A percentile compares a stretch with the other conserved stretches of the same genome.
These are phyloP conservation scores for Paraphoma sp. DNA, from an alignment of 2,329 filamentous ascomycete species.

Conservation along the genomic window DNA sequence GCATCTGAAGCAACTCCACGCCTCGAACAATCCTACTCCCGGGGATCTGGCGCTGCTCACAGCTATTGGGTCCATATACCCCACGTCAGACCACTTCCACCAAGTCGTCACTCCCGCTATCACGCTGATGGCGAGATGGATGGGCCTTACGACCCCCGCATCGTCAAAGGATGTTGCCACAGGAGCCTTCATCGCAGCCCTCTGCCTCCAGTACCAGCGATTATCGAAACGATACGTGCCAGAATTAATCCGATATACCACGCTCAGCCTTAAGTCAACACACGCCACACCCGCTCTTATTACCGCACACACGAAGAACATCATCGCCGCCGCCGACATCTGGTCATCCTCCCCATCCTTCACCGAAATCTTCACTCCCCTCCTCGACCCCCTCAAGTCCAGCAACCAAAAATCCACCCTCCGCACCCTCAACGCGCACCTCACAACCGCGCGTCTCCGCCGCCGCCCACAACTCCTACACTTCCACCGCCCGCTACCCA, in stretches of 20 bases:
- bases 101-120: constrained; percentile 90
- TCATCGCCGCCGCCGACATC: constrained; percentile 71
- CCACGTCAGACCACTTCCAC: constrained; percentile 97
- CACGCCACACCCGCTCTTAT: constrained; percentile 56
- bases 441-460: constrained; percentile 67
- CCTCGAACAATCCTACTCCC: constrained; percentile 60
- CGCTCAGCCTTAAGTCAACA: constrained; percentile 69
- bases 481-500: constrained; percentile 84
- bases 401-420: constrained; percentile 56
- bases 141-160: constrained; percentile 77
- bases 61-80: constrained; percentile 83
- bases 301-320: constrained; percentile 67
- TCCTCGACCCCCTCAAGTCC: constrained; percentile 45
- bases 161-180: constrained; percentile 70
- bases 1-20: constrained; percentile 67
- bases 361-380: constrained; percentile 76
- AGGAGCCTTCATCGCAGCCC: constrained; percentile 79
- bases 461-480: constrained; percentile 87
- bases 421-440: constrained; percentile 66
- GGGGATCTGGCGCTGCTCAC: constrained; percentile 86
- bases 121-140: constrained; percentile 81
- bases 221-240: constrained; percentile 88
- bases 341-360: constrained; percentile 80
- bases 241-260: constrained; percentile 81
- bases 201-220: constrained; percentile 82